These are phyloP conservation scores for Coprinopsis strossmayeri DNA, from an alignment of 768 basidiomycete genomes.

Conservation along the genomic window DNA sequence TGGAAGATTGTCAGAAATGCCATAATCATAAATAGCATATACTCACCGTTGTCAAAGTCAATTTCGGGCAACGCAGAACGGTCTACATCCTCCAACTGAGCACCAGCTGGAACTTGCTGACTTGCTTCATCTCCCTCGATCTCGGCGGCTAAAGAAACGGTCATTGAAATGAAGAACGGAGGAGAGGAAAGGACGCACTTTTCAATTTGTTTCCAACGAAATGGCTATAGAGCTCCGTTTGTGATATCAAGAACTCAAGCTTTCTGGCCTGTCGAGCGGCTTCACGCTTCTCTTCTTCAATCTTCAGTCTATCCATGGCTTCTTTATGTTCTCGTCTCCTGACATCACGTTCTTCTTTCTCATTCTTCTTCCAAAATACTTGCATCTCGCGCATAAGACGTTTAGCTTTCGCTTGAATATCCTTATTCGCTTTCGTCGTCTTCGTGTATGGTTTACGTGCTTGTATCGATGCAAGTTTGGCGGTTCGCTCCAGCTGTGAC, in stretches of 20 bases:
- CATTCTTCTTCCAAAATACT: slow-evolving; percentile 96
- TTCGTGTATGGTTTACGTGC: slow-evolving; percentile 70
- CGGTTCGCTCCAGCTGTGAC: slow-evolving; percentile 68
- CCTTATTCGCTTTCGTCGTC: slow-evolving; percentile 74
- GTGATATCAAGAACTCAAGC: slow-evolving; percentile 96
- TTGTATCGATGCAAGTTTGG: slow-evolving; percentile 68
- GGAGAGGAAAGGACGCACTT: slow-evolving; percentile 50
- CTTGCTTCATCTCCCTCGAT: slow-evolving; percentile 54
- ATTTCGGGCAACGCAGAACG: slow-evolving; percentile 57
- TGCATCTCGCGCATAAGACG: slow-evolving; percentile 94
- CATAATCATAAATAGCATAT: slow-evolving; percentile 15
- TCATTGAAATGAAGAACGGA: slow-evolving; percentile 12
- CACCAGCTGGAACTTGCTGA: slow-evolving; percentile 45
- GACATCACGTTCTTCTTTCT: slow-evolving; percentile 91
- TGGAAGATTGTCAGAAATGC: slow-evolving; percentile 5
- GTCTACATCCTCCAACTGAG: slow-evolving; percentile 51
- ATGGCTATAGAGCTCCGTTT: slow-evolving; percentile 97
- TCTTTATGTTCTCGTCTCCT: slow-evolving; percentile 94
- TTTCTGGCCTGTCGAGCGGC: slow-evolving; percentile 91
- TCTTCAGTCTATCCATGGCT: slow-evolving; percentile 76
- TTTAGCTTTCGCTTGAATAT: slow-evolving; percentile 78
- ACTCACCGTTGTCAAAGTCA: slow-evolving; percentile 83
- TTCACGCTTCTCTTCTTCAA: slow-evolving; percentile 92
- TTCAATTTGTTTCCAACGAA: slow-evolving; percentile 97
- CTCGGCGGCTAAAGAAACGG: slow-evolving; percentile 51